Base-by-base conservation (phyloP, 2,329 filamentous ascomycete genomes). In the Clonostachys chloroleuca region DNA sequence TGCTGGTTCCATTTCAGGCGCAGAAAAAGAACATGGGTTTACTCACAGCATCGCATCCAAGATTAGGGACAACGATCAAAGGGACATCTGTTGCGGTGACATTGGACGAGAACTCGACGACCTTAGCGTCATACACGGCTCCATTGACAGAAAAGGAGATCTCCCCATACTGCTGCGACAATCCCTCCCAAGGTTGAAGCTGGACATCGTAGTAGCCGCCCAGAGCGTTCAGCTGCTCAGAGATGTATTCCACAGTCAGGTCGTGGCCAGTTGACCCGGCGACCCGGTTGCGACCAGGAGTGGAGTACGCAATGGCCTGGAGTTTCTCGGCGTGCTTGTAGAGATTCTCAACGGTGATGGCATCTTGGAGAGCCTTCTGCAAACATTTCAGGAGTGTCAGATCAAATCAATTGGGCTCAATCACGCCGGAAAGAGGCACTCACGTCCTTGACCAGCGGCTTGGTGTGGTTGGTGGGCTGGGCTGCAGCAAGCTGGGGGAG, bases 41-140 rank as follows among this genome's bases (percentile, higher is more conserved):
- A 30, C 24, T 30, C 42, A 51, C 58, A 24, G 64, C 63, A 33
- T 60, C 56, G 56, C 78, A 82, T 33, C 78, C 78, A 17, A 78
- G 57, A 52, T 76, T 74, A 16, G 64, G 63, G 33, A 78, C 70
- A 24, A 63, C 58, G 44, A 73, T 62, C 14, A 78, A 49, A 6
- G 70, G 65, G 9, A 66, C 61, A 34, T 60, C 59, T 18, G 54
- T 55, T 33, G 63, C 57, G 20, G 59, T 58, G 12, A 60, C 69
- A 12, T 68, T 63, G 9, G 73, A 72, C 30, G 66, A 68, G 52
- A 73, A 74, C 13, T 45, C 42, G 12, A 52, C 40, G 2, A 36
- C 46, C 5, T 49, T 49, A 9, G 57, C 50, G 8, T 52, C 53
- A 36, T 57, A n/a, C 9, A 52, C 47, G 33, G 55, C 51, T 30